These are phyloP conservation scores for Dictyophora rubrovolvata DNA, from an alignment of 768 basidiomycete genomes.

Conservation along the genomic window DNA sequence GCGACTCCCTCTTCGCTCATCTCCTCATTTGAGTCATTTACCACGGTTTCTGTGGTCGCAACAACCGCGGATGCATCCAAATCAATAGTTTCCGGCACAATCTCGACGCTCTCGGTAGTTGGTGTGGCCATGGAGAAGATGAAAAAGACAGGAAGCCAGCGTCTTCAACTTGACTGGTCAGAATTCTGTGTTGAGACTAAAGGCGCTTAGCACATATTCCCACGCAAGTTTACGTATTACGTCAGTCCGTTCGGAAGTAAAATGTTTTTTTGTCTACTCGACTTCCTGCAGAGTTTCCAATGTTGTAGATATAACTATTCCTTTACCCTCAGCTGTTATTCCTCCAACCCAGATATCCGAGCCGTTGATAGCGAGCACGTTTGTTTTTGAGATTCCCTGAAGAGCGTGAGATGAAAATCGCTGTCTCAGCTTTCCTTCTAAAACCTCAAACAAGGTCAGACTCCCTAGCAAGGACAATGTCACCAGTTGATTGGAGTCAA, in stretches of 20 bases:
- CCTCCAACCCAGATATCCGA: slow-evolving; percentile 52
- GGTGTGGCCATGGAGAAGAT: not conserved
- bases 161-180: not conserved
- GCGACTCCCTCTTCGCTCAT: not conserved
- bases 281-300: not conserved
- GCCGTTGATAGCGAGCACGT: slow-evolving; percentile 42
- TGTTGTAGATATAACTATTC: slow-evolving; percentile 33
- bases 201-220: not conserved
- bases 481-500: slow-evolving; percentile 33
- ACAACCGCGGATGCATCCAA: not conserved
- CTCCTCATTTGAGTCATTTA: not conserved
- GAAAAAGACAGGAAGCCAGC: not conserved
- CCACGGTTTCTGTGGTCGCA: not conserved
- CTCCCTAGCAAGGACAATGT: slow-evolving; percentile 55
- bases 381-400: slow-evolving; percentile 47
- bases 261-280: not conserved
- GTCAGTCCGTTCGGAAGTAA: no score
- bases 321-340: slow-evolving; percentile 44
- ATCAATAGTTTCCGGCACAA: not conserved
- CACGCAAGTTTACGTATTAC: not conserved
- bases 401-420: slow-evolving; percentile 39
- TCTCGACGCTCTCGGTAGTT: not conserved
- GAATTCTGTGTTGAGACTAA: not conserved
- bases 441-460: slow-evolving; percentile 40
- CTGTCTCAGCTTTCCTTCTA: slow-evolving; percentile 27